Evolutionary conservation across 1,284 basidiomycete species (phyloP).

Genomic region (Ustilago trichophora): DNA sequence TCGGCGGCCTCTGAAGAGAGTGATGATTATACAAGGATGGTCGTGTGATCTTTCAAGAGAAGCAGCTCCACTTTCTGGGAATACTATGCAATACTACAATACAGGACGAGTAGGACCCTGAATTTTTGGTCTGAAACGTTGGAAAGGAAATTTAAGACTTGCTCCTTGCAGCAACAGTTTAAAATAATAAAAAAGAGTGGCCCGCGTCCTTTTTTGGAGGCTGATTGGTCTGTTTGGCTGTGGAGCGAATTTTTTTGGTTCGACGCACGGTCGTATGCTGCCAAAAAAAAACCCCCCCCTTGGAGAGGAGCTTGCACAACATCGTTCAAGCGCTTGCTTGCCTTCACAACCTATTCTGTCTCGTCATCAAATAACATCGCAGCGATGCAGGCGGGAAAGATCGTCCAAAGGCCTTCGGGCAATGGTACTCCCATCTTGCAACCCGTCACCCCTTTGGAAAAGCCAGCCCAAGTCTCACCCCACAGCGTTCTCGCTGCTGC

Average conservation of each 20-base stretch:
- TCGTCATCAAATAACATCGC: neutral
- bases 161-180: neutral
- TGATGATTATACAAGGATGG: too few species aligned
- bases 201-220: too few species aligned
- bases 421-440: conserved; percentile 45
- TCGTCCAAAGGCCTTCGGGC: conserved; percentile 36
- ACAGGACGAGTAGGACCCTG: neutral
- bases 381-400: conserved; percentile 34
- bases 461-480: conserved; percentile 5
- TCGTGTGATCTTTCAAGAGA: neutral
- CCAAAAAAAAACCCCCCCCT: neutral
- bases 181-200: too few species aligned
- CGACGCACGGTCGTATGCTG: neutral
- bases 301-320: too few species aligned
- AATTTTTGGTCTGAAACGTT: too few species aligned
- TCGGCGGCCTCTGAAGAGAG: too few species aligned
- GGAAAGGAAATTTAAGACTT: neutral
- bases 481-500: conserved; percentile 26
- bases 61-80: neutral
- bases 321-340: too few species aligned
- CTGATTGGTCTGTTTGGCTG: too few species aligned
- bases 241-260: too few species aligned
- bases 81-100: neutral
- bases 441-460: conserved; percentile 22
- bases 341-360: neutral